Evolutionary conservation across 2,329 filamentous ascomycete species (phyloP).

Genomic region (Pseudopyricularia javanii): DNA sequence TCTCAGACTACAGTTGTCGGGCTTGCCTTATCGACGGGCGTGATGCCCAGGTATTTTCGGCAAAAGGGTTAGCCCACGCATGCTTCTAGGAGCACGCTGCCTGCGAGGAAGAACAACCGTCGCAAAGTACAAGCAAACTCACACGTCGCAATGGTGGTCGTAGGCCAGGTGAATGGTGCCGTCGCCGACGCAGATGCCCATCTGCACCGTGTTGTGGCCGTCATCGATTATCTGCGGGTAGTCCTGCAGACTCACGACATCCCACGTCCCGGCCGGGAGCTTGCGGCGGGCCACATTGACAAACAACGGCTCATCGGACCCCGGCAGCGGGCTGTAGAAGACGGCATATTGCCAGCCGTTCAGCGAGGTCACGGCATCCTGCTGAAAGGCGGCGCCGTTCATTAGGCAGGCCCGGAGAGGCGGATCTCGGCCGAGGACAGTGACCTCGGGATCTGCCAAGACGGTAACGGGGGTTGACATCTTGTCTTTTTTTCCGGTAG

Average conservation of each 20-base stretch:
- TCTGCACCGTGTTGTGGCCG: slow-evolving; percentile 39
- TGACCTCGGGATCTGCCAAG: slow-evolving; percentile 16
- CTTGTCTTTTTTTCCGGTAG: neutral
- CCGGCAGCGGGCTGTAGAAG: slow-evolving; percentile 21
- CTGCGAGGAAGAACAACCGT: neutral
- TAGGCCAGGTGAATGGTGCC: slow-evolving; percentile 40
- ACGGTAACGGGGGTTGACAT: neutral
- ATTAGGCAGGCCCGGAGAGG: slow-evolving; percentile 21
- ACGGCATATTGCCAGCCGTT: slow-evolving; percentile 35
- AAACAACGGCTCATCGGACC: slow-evolving; percentile 20
- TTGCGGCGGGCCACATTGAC: slow-evolving; percentile 32
- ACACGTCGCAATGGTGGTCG: slow-evolving; percentile 34
- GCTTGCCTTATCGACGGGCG: neutral
- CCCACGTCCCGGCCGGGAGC: slow-evolving; percentile 27
- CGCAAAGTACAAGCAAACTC: slow-evolving; percentile 1
- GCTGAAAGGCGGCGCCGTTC: slow-evolving; percentile 36
- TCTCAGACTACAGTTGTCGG: slow-evolving; percentile 14
- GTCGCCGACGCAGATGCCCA: slow-evolving; percentile 34
- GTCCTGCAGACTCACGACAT: slow-evolving; percentile 32
- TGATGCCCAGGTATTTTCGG: neutral
- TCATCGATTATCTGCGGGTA: slow-evolving; percentile 36
- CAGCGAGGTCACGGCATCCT: slow-evolving; percentile 31
- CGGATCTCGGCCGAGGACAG: slow-evolving; percentile 22
- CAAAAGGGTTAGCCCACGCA: neutral
- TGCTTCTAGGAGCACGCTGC: neutral